These are phyloP conservation scores for Trichoderma atroviride DNA, from an alignment of 2,329 filamentous ascomycete species.

Conservation along the genomic window DNA sequence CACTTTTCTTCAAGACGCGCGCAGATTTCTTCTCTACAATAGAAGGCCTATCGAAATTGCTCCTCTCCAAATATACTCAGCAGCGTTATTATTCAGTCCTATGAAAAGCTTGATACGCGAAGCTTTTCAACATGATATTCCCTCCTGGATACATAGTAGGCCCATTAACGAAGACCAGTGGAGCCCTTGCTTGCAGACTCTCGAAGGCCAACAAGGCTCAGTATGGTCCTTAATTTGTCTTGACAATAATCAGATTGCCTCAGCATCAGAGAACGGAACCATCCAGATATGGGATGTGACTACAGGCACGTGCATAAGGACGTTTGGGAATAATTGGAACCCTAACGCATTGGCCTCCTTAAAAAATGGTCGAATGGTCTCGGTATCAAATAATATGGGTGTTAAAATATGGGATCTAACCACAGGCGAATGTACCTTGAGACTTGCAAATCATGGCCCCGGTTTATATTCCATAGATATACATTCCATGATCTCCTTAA, in stretches of 20 bases:
- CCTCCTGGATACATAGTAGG: constrained; percentile 6
- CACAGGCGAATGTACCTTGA: constrained; percentile 10
- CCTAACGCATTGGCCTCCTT: not conserved
- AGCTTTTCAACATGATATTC: constrained; percentile 18
- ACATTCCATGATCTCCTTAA: not conserved
- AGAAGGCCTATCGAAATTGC: constrained; percentile 34
- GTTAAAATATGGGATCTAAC: constrained; percentile 9
- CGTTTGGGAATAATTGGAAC: fast-evolving
- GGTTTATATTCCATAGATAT: not conserved
- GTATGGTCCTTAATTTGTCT: not conserved
- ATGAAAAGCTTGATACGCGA: constrained; percentile 30
- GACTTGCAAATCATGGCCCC: constrained; percentile 12
- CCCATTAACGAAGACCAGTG: not conserved
- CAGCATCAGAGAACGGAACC: not conserved
- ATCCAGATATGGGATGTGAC: not conserved
- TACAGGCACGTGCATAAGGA: not conserved
- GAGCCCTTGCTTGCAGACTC: constrained; percentile 17
- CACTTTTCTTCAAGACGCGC: constrained; percentile 35
- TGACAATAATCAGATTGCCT: not conserved
- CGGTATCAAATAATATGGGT: not conserved
- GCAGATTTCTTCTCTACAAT: constrained; percentile 36
- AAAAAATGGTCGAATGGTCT: constrained; percentile 1
- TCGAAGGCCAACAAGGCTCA: constrained; percentile 10
- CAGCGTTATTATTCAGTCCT: constrained; percentile 40
- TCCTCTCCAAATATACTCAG: constrained; percentile 41